A percentile compares a stretch with the other conserved stretches of the same genome.
Conservation (phyloP, 1,284 basidiomycete genomes). For the Salmacisia buchloeana region DNA sequence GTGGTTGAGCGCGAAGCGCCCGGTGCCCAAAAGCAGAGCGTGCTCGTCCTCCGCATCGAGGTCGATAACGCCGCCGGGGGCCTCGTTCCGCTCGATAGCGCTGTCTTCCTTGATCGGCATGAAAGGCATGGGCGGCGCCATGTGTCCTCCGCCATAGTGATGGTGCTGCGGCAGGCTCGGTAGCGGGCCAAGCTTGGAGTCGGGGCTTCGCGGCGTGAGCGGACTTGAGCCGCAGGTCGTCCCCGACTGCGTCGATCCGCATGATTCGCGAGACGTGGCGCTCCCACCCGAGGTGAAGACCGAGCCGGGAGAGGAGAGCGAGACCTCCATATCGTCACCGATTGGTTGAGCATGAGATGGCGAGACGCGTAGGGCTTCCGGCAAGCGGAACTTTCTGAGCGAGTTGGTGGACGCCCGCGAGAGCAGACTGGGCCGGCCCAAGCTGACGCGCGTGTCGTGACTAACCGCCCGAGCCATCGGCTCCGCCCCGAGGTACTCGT, state of each 20-base stretch:
- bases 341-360: background rate
- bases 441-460: background rate
- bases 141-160: background rate
- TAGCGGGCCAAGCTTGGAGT: background rate
- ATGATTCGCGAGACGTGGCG: background rate
- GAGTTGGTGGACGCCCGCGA: background rate
- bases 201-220: background rate
- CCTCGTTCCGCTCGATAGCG: background rate
- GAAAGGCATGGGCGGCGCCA: background rate
- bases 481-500: background rate
- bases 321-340: constrained; percentile 3
- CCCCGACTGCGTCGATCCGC: background rate
- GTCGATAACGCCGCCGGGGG: background rate
- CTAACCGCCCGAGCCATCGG: background rate
- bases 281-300: background rate
- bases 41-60: background rate
- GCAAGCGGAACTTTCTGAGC: background rate
- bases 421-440: background rate
- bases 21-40: constrained; percentile 3
- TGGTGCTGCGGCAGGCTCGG: background rate
- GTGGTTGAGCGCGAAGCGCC: background rate
- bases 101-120: background rate
- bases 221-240: background rate
- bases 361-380: background rate
- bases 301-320: background rate